These are phyloP conservation scores for Hymenochaete sp. DNA, from an alignment of 1,284 basidiomycete species.

Conservation along the genomic window DNA sequence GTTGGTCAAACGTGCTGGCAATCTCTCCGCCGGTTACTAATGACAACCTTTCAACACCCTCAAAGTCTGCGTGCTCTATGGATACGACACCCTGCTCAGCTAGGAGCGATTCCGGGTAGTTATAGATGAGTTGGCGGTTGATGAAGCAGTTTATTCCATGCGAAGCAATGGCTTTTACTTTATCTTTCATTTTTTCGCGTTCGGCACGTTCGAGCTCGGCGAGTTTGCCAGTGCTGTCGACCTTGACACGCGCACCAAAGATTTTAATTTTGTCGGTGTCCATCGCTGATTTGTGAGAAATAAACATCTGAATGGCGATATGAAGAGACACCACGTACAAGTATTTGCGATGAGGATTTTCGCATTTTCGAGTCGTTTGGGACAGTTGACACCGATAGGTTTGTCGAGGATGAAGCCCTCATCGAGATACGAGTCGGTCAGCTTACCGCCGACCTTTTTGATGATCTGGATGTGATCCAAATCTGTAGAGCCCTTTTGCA, in stretches of 20 bases:
- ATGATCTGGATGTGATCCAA: constrained; percentile 99
- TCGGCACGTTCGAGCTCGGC: constrained; percentile 97
- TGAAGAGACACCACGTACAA: constrained; percentile 41
- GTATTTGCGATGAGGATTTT: constrained; percentile 99
- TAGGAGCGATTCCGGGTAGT: constrained; percentile 94
- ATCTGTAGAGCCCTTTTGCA: constrained; percentile 78
- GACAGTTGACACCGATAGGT: constrained; percentile 89
- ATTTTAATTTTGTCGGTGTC: constrained; percentile 99
- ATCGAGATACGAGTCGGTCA: constrained; percentile 97
- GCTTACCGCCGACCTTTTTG: constrained; percentile 98
- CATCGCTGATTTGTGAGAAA: constrained; percentile 60
- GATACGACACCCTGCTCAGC: constrained; percentile 92
- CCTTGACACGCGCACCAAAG: constrained; percentile 93
- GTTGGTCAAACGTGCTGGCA: constrained; percentile 89
- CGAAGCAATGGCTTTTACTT: constrained; percentile 89
- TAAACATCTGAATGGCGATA: too few species aligned
- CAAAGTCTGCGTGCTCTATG: constrained; percentile 99
- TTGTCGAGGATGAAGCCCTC: constrained; percentile 99
- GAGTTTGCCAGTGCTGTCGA: constrained; percentile 92
- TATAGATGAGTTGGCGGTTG: constrained; percentile 98
- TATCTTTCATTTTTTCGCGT: constrained; percentile 69
- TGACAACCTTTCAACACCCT: constrained; percentile 94
- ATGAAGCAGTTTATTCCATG: constrained; percentile 98
- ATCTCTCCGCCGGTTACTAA: constrained; percentile 98
- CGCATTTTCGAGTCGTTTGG: constrained; percentile 90